Conservation (phyloP, 768 basidiomycete genomes). For the Wakefieldia striispora region DNA sequence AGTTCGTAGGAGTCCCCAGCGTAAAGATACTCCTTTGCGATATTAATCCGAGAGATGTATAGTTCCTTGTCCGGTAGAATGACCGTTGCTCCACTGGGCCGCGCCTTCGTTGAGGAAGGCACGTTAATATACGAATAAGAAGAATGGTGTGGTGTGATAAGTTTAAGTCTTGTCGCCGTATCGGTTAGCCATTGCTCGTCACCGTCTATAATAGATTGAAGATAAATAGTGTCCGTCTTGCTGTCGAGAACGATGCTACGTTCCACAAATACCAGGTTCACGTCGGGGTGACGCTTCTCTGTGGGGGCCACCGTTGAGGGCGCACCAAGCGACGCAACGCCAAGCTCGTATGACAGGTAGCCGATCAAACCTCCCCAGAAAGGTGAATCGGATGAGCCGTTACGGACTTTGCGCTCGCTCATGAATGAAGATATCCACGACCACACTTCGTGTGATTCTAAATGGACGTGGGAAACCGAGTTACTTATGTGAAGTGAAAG, state of each 20-base stretch:
- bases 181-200: conserved; percentile 63
- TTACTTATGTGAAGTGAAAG: conserved; percentile 45
- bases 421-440: conserved; percentile 74
- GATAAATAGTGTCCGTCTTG: conserved; percentile 44
- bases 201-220: conserved; percentile 62
- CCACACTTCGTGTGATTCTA: conserved; percentile 63
- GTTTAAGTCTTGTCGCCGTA: conserved; percentile 29
- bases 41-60: conserved; percentile 68
- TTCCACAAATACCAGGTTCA: conserved; percentile 75
- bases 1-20: conserved; percentile 92
- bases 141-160: conserved; percentile 10
- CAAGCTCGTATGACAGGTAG: conserved; percentile 77
- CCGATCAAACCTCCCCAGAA: conserved; percentile 88
- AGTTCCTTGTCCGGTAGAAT: conserved; percentile 52
- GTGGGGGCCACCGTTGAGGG: conserved; percentile 30
- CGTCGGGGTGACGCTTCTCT: conserved; percentile 57
- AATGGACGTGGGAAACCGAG: conserved; percentile 35
- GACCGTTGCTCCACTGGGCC: conserved; percentile 31
- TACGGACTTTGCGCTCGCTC: conserved; percentile 44
- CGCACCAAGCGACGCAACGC: conserved; percentile 53
- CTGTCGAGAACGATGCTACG: conserved; percentile 72
- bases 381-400: conserved; percentile 54
- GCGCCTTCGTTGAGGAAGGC: conserved; percentile 28
- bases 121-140: conserved; percentile 10
- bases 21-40: conserved; percentile 71